Base-by-base conservation (phyloP, 352 stramenopile species). In the Phytophthora pini region DNA sequence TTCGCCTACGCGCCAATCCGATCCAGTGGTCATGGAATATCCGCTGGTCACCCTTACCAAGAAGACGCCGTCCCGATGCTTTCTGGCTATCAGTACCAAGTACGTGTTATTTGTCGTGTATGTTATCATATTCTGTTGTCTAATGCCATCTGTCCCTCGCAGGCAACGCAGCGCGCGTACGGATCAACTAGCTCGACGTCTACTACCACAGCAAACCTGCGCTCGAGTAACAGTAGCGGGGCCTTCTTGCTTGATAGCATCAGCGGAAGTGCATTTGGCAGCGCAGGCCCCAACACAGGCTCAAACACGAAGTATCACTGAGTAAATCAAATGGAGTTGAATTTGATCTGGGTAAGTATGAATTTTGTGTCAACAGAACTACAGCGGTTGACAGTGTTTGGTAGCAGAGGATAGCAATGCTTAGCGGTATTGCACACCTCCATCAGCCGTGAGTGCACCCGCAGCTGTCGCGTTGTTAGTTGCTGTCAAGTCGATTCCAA, bases 31-130 rank as follows among this genome's bases (percentile, higher is more conserved):
- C 70, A 80, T 51, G 72, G 74, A 47, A 69, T 69, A 9, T 24
- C 57, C 4, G 24, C 65, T 26, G 47, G 59, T 32, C 64, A 76
- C 17, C 44, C 74, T 39, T 86, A 82, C 50, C 70, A 79, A 34
- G 78, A 89, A 64, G 78, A 87, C 61, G 65, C 65, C 22, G 56
- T 77, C 5, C 74, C 70, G 53, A 86, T 82, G 65, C 76, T 89
- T 38, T 86, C 80, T 9, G 80, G 80, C 2, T 89, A 87, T 63
- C 80, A 87, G 55, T 89, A 87, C 59, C 80, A 89, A 76, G 79
- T 88, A 61, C 56, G 51, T 32, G 32, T 22, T 13, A 5, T 3
- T 22, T 36, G 31, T 20, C 17, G 17, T 20, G 0, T 20, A 20
- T 20, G 17, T 20, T 20, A 20, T 20, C 17, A 20, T 20, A 20